phyloP scores from a whole-genome alignment of 2,329 filamentous ascomycete genomes.

The Epichloe typhina region DNA sequence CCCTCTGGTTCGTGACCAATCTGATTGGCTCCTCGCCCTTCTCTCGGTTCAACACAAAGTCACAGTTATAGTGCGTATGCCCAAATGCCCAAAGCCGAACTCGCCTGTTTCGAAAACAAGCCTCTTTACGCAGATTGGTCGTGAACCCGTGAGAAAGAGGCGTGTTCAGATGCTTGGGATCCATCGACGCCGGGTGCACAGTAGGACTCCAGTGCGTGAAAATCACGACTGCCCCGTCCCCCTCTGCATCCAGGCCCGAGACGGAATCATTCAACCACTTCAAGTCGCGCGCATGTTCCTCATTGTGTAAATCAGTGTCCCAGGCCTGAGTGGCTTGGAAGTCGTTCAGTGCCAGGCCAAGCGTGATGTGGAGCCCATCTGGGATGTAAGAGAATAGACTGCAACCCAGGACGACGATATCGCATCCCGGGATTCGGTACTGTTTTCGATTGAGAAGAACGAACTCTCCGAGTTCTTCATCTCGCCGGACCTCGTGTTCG shows the following conservation, averaged over 20 bases:
- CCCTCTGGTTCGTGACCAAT: constrained; percentile 25
- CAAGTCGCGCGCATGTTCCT: constrained; percentile 24
- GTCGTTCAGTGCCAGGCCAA: constrained; percentile 34
- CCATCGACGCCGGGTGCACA: constrained; percentile 17
- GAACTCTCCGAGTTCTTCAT: constrained; percentile 22
- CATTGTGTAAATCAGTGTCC: constrained; percentile 23
- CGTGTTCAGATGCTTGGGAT: constrained; percentile 21
- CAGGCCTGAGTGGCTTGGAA: constrained; percentile 34
- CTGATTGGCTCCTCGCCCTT: constrained; percentile 14
- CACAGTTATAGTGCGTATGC: constrained; percentile 34
- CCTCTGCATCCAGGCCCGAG: constrained; percentile 13
- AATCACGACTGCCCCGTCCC: constrained; percentile 19
- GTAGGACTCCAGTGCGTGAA: constrained; percentile 31
- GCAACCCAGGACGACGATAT: constrained; percentile 20
- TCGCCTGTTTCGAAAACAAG: constrained; percentile 19
- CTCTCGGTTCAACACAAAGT: constrained; percentile 17
- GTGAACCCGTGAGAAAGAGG: constrained; percentile 20
- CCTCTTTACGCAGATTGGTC: constrained; percentile 23
- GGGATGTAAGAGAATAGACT: constrained; percentile 36
- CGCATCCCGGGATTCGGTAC: constrained; percentile 13
- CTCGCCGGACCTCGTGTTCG: constrained; percentile 12
- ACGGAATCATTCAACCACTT: constrained; percentile 29
- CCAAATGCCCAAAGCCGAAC: constrained; percentile 36
- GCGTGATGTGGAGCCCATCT: constrained; percentile 18
- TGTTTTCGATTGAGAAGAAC: constrained; percentile 23